Percentiles rank a stretch among this genome's conserved stretches.
These are phyloP conservation scores for Diplodia sapinea DNA, from an alignment of 2,329 filamentous ascomycete genomes.

Conservation along the genomic window DNA sequence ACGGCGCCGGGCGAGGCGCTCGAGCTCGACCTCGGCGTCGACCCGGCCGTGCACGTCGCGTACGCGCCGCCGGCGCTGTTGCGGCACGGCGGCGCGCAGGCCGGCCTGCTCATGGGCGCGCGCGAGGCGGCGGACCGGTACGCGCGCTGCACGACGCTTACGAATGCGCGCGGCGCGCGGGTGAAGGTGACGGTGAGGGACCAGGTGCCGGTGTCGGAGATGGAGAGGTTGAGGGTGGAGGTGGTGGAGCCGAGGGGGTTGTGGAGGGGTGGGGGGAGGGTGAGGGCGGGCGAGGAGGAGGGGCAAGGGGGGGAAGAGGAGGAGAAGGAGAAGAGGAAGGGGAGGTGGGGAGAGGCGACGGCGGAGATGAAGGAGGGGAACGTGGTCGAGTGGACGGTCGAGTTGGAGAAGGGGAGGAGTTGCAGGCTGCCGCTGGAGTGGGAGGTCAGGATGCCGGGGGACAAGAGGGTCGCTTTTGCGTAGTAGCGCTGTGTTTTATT, in stretches of 20 bases:
- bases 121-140: conserved; percentile 60
- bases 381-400: conserved; percentile 36
- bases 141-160: conserved; percentile 56
- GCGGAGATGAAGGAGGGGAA: conserved; percentile 34
- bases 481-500: neutral
- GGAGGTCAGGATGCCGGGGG: conserved; percentile 62
- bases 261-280: conserved; percentile 16
- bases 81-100: conserved; percentile 53
- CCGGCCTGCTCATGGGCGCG: conserved; percentile 46
- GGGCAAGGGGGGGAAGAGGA: conserved; percentile 28
- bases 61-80: conserved; percentile 65
- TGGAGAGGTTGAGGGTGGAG: conserved; percentile 62
- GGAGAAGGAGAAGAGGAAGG: conserved; percentile 33
- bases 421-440: conserved; percentile 67
- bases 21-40: conserved; percentile 63
- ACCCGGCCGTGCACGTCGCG: conserved; percentile 61
- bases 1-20: conserved; percentile 63
- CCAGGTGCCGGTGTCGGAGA: conserved; percentile 67
- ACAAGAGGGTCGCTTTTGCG: conserved; percentile 49
- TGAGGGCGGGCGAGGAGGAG: conserved; percentile 35
- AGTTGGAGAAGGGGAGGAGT: conserved; percentile 56
- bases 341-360: conserved; percentile 33
- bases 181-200: conserved; percentile 62
- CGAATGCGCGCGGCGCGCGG: conserved; percentile 54
- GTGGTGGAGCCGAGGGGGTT: conserved; percentile 59